Base-by-base conservation (phyloP, 352 stramenopile species). In the Globisporangium emineosum region DNA sequence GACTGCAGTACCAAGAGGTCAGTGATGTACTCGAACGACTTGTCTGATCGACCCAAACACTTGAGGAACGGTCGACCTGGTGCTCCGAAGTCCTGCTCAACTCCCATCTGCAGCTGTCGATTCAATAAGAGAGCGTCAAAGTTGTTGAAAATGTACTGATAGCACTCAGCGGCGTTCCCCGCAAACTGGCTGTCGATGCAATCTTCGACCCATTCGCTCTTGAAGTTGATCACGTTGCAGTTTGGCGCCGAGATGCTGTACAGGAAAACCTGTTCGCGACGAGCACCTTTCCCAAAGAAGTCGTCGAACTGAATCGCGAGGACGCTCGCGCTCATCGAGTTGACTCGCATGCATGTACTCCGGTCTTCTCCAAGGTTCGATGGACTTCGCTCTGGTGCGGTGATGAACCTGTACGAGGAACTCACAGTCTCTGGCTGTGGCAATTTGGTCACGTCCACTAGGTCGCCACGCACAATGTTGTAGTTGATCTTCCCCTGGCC, bases 1-100 rank as follows among this genome's bases (percentile, higher is more conserved):
- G 71, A 77, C 57, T 83, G 73, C 3, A 76, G 62, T 3, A 82
- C 67, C 68, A 89, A 66, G 29, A 87, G 62, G 60, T 89, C 79
- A 3, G 79, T 81, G 6, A 80, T 76, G 60, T 77, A 89, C 35
- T 75, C 69, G 66, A 89, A 89, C 5, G 62, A 23, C 1, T 47
- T 29, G 6, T 67, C 15, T 2, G 79, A 61, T 5, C 79, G 76
- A 6, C 76, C 77, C 10, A 53, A 49, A 45, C 79, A 89, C 27
- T 73, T 71, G 21, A 89, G 59, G 27, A 84, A 85, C 0, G 76
- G 72, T 25, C 61, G 60, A 9, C 79, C 79, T 9, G 53, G 37
- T 10, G 56, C 60, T 2, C 79, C 79, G 32, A 82, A 81, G 52
- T 86, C 79, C 25, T 63, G 61, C 5, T 69, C 60, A 7, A 72